Evolutionary conservation across 768 basidiomycete genomes (phyloP), one percentile per base, ranked within the genome.

Genomic region (Kwoniella botswanensis): DNA sequence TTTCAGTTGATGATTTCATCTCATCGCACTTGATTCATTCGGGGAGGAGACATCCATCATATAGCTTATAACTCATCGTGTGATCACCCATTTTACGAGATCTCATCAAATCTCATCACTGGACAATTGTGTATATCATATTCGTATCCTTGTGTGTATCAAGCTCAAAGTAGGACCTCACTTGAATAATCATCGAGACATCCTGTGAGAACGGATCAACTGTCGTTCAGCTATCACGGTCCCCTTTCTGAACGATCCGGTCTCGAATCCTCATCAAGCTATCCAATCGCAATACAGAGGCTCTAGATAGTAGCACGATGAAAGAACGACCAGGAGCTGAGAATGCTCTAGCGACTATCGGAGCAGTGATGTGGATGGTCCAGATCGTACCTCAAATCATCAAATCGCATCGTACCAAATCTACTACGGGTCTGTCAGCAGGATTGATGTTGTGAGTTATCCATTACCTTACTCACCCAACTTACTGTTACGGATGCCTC

Each of bases 321-420:
- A 85, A 85, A 18, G 85, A 79, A 10, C 90, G 89, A 72, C 57
- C 82, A 7, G 86, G 86, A 2, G 88, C 87, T 15, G 91, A 91
- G 82, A 91, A 92, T 76, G 89, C 87, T 6, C 85, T 92, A 6
- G 91, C 89, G 3, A 92, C 90, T 0, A 85, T 90, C 24, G 91
- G 90, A 88, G 78, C 83, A 2, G 79, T 79, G 2, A 50, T 78
- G 24, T 82, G 79, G 74, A 79, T 74, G 55, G 70, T 82, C n/a
- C 80, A 84, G 74, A 80, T 92, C 15, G 79, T 92, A 42, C 91
- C 91, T 6, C 91, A 92, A 73, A 86, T 91, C 24, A 88, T 88
- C 88, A 92, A 93, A 82, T 90, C 87, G 72, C 90, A 88, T 85
- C 86, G 88, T 44, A 85, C 85, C 21, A 90, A 92, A 76, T 88